Evolutionary conservation across 768 basidiomycete species (phyloP).

Genomic region (Artomyces pyxidatus): DNA sequence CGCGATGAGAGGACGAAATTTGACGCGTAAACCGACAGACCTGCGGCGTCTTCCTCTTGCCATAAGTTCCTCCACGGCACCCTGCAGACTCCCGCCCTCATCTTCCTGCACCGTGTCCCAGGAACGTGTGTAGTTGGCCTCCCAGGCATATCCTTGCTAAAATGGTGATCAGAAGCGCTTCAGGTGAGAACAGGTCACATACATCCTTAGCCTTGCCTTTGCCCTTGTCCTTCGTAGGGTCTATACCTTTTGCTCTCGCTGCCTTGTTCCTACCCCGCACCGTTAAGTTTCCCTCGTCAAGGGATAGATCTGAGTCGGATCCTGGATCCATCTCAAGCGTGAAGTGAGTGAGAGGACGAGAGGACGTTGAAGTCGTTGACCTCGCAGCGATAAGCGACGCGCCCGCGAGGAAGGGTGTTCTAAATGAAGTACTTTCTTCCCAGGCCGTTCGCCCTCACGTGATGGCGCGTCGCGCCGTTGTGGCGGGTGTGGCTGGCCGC

Average conservation of each 20-base stretch:
- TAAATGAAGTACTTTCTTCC: too few relatives aligned
- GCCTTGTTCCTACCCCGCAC: slow-evolving; percentile 16
- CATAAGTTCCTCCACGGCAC: slow-evolving; percentile 83
- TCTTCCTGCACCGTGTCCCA: slow-evolving; percentile 99
- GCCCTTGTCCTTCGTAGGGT: slow-evolving; percentile 12
- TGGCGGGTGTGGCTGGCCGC: too few relatives aligned
- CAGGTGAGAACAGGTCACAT: background rate
- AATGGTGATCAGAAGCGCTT: background rate
- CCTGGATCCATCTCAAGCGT: background rate
- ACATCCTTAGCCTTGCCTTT: slow-evolving; percentile 27
- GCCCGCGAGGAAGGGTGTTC: too few relatives aligned
- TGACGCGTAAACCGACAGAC: slow-evolving; percentile 34
- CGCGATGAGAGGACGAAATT: background rate
- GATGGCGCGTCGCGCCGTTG: too few relatives aligned
- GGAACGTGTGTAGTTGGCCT: slow-evolving; percentile 86
- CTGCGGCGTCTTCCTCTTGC: slow-evolving; percentile 79
- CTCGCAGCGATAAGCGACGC: too few relatives aligned
- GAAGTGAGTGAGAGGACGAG: too few relatives aligned
- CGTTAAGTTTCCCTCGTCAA: background rate
- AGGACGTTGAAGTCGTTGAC: slow-evolving; percentile 3
- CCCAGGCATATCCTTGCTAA: slow-evolving; percentile 90
- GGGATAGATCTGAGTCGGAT: background rate
- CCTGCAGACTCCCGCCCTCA: slow-evolving; percentile 83
- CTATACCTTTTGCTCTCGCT: slow-evolving; percentile 6
- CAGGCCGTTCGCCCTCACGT: too few relatives aligned